A percentile compares a stretch with the other conserved stretches of the same genome.
Conservation (phyloP, 116 monocot genomes). For the Phalaenopsis hybrid region DNA sequence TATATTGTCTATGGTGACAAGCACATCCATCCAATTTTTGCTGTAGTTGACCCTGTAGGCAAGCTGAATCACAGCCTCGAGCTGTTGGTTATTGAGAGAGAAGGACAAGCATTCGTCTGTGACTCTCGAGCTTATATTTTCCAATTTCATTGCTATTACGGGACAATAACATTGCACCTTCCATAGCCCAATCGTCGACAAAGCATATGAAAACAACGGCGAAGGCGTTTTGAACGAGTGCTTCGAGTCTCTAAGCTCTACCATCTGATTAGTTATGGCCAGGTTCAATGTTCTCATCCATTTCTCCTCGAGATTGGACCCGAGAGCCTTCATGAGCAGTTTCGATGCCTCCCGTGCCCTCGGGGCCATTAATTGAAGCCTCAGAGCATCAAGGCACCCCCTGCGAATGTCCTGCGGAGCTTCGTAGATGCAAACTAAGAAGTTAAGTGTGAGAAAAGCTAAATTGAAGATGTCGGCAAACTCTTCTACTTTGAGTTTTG, state of each 20-base stretch:
- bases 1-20: slow-evolving; percentile 43
- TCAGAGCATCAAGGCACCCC: slow-evolving; percentile 45
- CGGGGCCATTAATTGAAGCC: slow-evolving; percentile 33
- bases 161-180: slow-evolving; percentile 77
- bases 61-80: slow-evolving; percentile 72
- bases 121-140: slow-evolving; percentile 24
- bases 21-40: slow-evolving; percentile 52
- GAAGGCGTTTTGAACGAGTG: slow-evolving; percentile 26
- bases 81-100: slow-evolving; percentile 66
- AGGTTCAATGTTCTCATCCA: slow-evolving; percentile 72
- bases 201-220: slow-evolving; percentile 53
- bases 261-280: slow-evolving; percentile 52
- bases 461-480: slow-evolving; percentile 52
- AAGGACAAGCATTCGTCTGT: slow-evolving; percentile 60
- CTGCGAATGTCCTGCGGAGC: slow-evolving; percentile 52
- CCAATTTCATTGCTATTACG: slow-evolving; percentile 42
- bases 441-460: slow-evolving; percentile 47
- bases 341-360: slow-evolving; percentile 30
- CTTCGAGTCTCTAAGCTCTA: slow-evolving; percentile 28
- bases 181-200: slow-evolving; percentile 54
- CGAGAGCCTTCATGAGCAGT: slow-evolving; percentile 39
- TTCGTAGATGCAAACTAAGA: slow-evolving; percentile 80
- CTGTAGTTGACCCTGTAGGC: slow-evolving; percentile 37
- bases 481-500: slow-evolving; percentile 17
- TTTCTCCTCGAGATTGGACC: slow-evolving; percentile 62